These are phyloP conservation scores for Epichloe brachyelytri DNA, from an alignment of 2,329 filamentous ascomycete genomes.

Conservation along the genomic window DNA sequence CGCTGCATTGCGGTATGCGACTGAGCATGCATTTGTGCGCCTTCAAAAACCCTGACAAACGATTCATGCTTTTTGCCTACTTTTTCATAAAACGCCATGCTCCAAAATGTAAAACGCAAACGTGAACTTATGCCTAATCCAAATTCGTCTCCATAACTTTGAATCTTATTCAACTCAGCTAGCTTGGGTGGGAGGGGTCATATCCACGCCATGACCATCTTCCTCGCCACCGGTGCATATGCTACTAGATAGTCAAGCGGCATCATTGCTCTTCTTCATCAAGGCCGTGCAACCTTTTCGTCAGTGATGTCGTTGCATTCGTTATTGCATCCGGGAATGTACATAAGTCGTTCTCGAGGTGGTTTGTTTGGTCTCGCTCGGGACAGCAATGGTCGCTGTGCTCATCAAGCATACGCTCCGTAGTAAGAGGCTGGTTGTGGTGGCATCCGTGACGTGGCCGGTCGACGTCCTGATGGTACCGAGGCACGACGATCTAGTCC, in stretches of 20 bases:
- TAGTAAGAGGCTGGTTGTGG: slow-evolving; percentile 3
- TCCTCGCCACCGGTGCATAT: not conserved
- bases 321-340: not conserved
- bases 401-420: slow-evolving; percentile 1
- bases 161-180: not conserved
- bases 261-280: not conserved
- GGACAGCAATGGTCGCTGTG: not conserved
- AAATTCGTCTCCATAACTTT: not conserved
- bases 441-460: slow-evolving; percentile 1
- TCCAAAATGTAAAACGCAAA: not conserved
- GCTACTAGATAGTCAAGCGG: not conserved
- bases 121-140: not conserved
- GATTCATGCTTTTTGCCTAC: not conserved
- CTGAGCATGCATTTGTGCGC: not conserved
- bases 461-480: slow-evolving; percentile 1
- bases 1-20: not conserved
- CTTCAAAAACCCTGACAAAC: not conserved
- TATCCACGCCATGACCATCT: not conserved
- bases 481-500: slow-evolving; percentile 1
- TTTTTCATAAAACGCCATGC: not conserved
- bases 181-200: not conserved
- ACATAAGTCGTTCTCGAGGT: not conserved
- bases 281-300: not conserved
- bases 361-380: not conserved
- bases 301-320: slow-evolving; percentile 1